phyloP scores from a whole-genome alignment of 371 early-diverging fungal genomes.

The Mucor lusitanicus region DNA sequence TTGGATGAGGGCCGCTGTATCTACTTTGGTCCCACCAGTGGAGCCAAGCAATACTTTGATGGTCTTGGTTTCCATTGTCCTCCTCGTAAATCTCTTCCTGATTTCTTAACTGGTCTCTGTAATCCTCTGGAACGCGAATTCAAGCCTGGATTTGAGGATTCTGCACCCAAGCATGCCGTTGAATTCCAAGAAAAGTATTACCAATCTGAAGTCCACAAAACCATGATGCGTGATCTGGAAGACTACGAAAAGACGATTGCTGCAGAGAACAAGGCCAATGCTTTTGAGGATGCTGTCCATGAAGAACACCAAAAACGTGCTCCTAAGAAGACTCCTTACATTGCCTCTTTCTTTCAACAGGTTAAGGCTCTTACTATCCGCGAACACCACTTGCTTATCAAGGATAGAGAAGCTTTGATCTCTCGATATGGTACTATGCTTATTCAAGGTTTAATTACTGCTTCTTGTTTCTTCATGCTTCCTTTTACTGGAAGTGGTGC shows the following conservation, averaged over 20 bases:
- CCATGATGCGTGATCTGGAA: conserved; percentile 36
- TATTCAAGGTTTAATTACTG: conserved; percentile 68
- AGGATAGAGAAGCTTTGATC: conserved; percentile 48
- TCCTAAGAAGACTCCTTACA: conserved; percentile 55
- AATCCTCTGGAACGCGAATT: conserved; percentile 63
- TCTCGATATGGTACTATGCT: conserved; percentile 62
- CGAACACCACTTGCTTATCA: conserved; percentile 58
- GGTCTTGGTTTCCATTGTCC: conserved; percentile 73
- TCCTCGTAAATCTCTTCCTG: conserved; percentile 72
- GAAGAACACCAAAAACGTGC: conserved; percentile 61
- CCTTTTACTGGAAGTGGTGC: conserved; percentile 56
- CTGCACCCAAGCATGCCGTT: conserved; percentile 45
- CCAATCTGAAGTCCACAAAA: conserved; percentile 34
- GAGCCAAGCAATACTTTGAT: conserved; percentile 70
- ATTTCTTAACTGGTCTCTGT: conserved; percentile 77
- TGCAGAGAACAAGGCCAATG: conserved; percentile 32
- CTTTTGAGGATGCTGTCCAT: conserved; percentile 55
- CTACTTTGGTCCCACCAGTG: conserved; percentile 75
- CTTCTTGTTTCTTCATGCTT: conserved; percentile 65
- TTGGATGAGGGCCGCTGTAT: conserved; percentile 74
- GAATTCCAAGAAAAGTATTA: conserved; percentile 55
- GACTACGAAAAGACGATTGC: conserved; percentile 38
- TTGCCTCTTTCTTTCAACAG: conserved; percentile 64
- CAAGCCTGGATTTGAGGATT: conserved; percentile 53
- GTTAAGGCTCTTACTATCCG: conserved; percentile 62